Evolutionary conservation across 1,284 basidiomycete species (phyloP), one percentile per base, ranked within the genome.

Genomic region (Sporisorium iseilematis-ciliati): DNA sequence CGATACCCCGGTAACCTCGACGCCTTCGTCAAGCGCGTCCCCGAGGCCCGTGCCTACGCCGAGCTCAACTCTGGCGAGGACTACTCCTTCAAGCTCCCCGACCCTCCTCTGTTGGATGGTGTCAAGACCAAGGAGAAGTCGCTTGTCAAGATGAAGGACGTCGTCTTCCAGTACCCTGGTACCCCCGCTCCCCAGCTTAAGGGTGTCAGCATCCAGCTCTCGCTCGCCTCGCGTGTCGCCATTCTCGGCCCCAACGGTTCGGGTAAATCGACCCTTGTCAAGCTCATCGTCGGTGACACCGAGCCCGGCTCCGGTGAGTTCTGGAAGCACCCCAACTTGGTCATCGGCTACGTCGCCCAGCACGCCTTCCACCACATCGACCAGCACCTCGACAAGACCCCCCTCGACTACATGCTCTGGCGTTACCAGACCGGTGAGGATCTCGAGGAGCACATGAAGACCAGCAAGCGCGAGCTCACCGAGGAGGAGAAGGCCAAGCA

Each of bases 111-210:
- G 57, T 80, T 85, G 18, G 83, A 85, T 65, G 83, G 83, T 81
- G 83, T 85, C 74, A 85, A 85, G 82, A 85, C 83, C 68, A 84
- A 84, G 80, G 83, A 85, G 68, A 85, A 85, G 82, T 85, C 83
- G 71, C 79, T 85, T n/a, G 74, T 81, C 70, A 85, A 85, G 83
- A 85, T 85, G 83, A 71, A 80, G 49, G 75, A 85, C 70, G 82
- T 85, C 57, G 41, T 59, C 65, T 85, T 82, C 83, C 82, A 84
- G 72, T 85, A 85, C 82, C 83, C 83, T 43, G 70, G 67, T 57
- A 81, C 82, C 14, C 80, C 82, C 35, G 80, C 72, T 46, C 83
- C 82, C 12, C 83, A 85, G 76, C 81, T 85, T 64, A 78, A 79
- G 63, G 83, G 82, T 70, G 72, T 85, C 66, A 69, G 79, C 55